Evolutionary conservation across 768 basidiomycete species (phyloP), one percentile per base, ranked within the genome.

Genomic region (Naganishia kalamii): DNA sequence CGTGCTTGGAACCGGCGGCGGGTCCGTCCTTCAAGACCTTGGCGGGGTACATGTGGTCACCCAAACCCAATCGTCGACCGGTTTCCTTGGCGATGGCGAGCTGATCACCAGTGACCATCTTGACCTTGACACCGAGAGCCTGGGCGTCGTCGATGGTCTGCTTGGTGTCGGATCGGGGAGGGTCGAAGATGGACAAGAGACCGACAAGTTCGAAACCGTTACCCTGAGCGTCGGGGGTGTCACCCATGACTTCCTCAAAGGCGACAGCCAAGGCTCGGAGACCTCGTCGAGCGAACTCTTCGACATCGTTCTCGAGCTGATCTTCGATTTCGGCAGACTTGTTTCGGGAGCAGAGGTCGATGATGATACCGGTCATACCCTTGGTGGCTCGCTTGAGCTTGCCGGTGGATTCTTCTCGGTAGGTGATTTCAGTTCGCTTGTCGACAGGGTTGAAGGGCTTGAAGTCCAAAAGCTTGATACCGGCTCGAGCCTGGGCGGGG

Each of bases 51-150:
- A 98, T 98, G 83, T 97, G 93, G 80, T 97, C 94, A 77, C 94
- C 94, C 67, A 98, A 83, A 71, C 94, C 93, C 52, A 98, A 89
- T 82, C 94, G 90, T 79, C 94, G 89, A 66, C 94, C 94, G 68
- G 94, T 97, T 80, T 98, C 94, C 85, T 98, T 98, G 40, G 94
- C 94, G 72, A 98, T 98, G 70, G 94, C 94, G 76, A 98, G 90
- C 82, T 98, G 94, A 79, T 98, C 94, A 83, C 94, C 94, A n/a
- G 94, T 98, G 67, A 97, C 94, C 94, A 98, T 98, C 88, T 98
- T 98, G 79, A 98, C 93, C 78, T 87, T 88, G 73, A 98, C 92
- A 79, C 94, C 94, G 76, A 97, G 90, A 64, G 87, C 87, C 65
- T 92, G 82, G 60, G 94, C 93, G 78, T 98, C 92, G 74, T 97